phyloP scores from a whole-genome alignment of 768 basidiomycete species.

The Amanita muscaria region DNA sequence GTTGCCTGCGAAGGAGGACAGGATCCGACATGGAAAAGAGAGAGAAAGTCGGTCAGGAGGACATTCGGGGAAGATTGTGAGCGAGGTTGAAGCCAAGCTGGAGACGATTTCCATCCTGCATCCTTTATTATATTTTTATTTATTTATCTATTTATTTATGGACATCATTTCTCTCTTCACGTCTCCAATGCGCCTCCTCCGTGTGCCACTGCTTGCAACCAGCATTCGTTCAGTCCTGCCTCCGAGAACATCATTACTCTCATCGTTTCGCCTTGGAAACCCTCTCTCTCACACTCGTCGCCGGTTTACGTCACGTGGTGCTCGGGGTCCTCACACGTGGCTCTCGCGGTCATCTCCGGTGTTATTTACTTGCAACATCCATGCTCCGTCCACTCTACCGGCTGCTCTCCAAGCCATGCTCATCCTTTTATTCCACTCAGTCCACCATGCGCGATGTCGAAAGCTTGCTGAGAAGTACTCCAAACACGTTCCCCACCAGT shows the following conservation, averaged over 20 bases:
- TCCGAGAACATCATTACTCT: no score
- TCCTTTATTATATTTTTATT: slow-evolving; percentile 1
- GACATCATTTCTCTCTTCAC: slow-evolving; percentile 4
- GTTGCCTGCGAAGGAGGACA: slow-evolving; percentile 43
- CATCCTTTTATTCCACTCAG: slow-evolving; percentile 10
- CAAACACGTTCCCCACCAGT: neutral
- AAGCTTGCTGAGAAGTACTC: neutral
- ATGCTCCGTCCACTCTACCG: slow-evolving; percentile 3
- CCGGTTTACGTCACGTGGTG: slow-evolving; percentile 14
- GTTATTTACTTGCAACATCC: neutral
- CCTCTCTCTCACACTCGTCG: neutral
- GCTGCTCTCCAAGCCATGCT: slow-evolving; percentile 11
- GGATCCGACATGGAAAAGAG: slow-evolving; percentile 40
- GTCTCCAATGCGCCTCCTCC: neutral
- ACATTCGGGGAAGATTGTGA: slow-evolving; percentile 17
- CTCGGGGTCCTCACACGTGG: slow-evolving; percentile 15
- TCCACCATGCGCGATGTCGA: neutral
- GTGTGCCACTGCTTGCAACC: no score
- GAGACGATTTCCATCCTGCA: neutral
- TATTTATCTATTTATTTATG: slow-evolving; percentile 4
- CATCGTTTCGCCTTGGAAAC: no score
- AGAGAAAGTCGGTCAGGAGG: slow-evolving; percentile 17
- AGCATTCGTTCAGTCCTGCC: no score
- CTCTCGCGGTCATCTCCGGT: slow-evolving; percentile 7
- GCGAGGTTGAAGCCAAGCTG: slow-evolving; percentile 1